Percentiles rank a stretch among this genome's conserved stretches.
Evolutionary conservation across 2,329 filamentous ascomycete species (phyloP).

Genomic region (Myriangium duriaei): DNA sequence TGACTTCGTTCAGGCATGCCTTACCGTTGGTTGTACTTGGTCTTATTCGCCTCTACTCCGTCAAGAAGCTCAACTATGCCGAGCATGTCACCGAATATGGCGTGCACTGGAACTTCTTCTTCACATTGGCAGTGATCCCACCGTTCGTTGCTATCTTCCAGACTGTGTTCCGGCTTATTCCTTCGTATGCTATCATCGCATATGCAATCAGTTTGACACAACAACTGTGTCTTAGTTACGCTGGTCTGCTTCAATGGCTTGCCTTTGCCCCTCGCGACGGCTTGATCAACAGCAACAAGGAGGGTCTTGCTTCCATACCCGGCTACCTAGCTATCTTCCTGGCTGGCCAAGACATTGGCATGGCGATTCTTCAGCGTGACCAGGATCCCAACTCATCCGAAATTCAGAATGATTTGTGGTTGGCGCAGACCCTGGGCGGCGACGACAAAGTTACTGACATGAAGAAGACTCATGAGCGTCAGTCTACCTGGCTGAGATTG

Average conservation of each 20-base stretch:
- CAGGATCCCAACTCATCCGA: constrained; percentile 16
- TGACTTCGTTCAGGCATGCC: constrained; percentile 62
- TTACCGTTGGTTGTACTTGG: constrained; percentile 72
- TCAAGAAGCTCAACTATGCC: constrained; percentile 90
- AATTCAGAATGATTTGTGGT: constrained; percentile 25
- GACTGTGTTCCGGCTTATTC: constrained; percentile 53
- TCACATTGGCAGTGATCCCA: constrained; percentile 78
- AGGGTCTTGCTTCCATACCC: constrained; percentile 88
- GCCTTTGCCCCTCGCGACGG: constrained; percentile 68
- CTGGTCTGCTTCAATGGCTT: constrained; percentile 68
- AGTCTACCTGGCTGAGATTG: constrained; percentile 36
- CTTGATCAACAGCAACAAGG: constrained; percentile 77
- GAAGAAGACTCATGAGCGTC: constrained; percentile 8
- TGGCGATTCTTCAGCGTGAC: constrained; percentile 57
- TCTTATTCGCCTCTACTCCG: constrained; percentile 66
- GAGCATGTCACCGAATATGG: constrained; percentile 97
- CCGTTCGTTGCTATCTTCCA: constrained; percentile 81
- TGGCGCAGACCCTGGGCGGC: constrained; percentile 22
- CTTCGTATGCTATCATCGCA: constrained; percentile 65
- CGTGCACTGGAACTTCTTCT: constrained; percentile 99
- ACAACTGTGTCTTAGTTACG: constrained; percentile 63
- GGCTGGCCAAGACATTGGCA: constrained; percentile 71
- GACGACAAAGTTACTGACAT: constrained; percentile 10
- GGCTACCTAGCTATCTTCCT: constrained; percentile 95
- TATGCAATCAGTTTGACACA: constrained; percentile 57